Percentiles rank a stretch among this genome's conserved stretches.
These are phyloP conservation scores for Leccinum arenicola DNA, from an alignment of 768 basidiomycete genomes.

Conservation along the genomic window DNA sequence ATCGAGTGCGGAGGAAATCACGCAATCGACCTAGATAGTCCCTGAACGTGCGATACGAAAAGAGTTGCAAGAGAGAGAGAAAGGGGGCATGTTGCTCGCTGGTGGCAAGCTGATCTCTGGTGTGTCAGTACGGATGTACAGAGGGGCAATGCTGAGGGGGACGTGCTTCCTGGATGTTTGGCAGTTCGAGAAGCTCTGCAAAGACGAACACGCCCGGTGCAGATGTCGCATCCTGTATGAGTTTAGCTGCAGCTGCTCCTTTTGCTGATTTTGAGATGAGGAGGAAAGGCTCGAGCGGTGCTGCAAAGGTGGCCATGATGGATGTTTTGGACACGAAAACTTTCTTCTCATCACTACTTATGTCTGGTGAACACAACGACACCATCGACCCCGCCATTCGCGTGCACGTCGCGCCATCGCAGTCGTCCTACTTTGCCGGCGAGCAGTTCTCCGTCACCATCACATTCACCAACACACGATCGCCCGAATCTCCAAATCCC, in stretches of 20 bases:
- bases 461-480: slow-evolving; percentile 80
- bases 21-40: slow-evolving; percentile 74
- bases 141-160: background rate
- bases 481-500: slow-evolving; percentile 41
- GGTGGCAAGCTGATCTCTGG: slow-evolving; percentile 54
- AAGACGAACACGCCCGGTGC: slow-evolving; percentile 93
- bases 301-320: slow-evolving; percentile 47
- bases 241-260: slow-evolving; percentile 89
- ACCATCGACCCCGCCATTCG: slow-evolving; percentile 51
- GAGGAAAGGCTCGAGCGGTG: slow-evolving; percentile 84
- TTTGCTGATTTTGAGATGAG: slow-evolving; percentile 91
- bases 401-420: slow-evolving; percentile 72
- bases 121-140: slow-evolving; percentile 3
- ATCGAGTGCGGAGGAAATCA: background rate
- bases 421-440: slow-evolving; percentile 91
- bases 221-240: slow-evolving; percentile 80
- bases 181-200: slow-evolving; percentile 78
- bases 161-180: slow-evolving; percentile 81
- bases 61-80: slow-evolving; percentile 72
- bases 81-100: slow-evolving; percentile 62
- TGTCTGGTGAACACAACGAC: slow-evolving; percentile 20
- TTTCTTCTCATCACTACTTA: background rate
- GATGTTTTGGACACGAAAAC: slow-evolving; percentile 20
- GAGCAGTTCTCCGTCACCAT: slow-evolving; percentile 83
- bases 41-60: slow-evolving; percentile 84